A percentile compares a stretch with the other conserved stretches of the same genome.
Evolutionary conservation across 2,329 filamentous ascomycete species (phyloP).

Genomic region (Hypoxylon sp.): DNA sequence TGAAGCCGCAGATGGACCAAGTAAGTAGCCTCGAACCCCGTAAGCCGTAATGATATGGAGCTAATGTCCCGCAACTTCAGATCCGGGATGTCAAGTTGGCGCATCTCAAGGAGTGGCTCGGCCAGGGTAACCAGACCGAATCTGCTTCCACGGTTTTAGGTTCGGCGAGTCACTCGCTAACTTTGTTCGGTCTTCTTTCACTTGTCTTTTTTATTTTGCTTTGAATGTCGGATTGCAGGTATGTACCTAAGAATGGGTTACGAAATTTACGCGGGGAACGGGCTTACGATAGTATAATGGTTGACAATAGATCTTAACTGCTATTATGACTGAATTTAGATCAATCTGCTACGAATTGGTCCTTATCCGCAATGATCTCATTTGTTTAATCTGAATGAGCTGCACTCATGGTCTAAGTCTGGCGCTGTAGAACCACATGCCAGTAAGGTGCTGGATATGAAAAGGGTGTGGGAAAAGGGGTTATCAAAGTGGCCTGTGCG

Average conservation of each 20-base stretch:
- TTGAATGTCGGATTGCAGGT: conserved; percentile 7
- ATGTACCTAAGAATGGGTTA: neutral
- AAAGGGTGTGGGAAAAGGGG: neutral
- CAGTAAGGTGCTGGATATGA: too few relatives aligned
- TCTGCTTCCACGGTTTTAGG: neutral
- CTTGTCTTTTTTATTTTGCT: neutral
- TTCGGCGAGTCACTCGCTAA: neutral
- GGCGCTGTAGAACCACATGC: too few relatives aligned
- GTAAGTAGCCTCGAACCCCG: conserved; percentile 11
- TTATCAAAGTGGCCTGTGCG: neutral
- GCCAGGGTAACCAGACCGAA: conserved; percentile 32
- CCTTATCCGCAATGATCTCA: too few relatives aligned
- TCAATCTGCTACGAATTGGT: too few relatives aligned
- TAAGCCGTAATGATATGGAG: neutral
- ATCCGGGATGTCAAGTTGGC: conserved; percentile 39
- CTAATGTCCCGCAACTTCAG: conserved; percentile 22
- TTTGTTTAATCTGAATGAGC: too few relatives aligned
- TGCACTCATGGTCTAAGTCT: too few relatives aligned
- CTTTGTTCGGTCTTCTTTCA: conserved; percentile 11
- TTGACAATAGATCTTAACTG: neutral
- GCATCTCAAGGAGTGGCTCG: conserved; percentile 42
- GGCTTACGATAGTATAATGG: neutral
- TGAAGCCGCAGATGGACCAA: conserved; percentile 37
- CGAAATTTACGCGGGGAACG: neutral
- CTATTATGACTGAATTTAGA: neutral